These are phyloP conservation scores for Eucalyptus erythrocorys DNA, from an alignment of 345 rosid species.

Conservation along the genomic window DNA sequence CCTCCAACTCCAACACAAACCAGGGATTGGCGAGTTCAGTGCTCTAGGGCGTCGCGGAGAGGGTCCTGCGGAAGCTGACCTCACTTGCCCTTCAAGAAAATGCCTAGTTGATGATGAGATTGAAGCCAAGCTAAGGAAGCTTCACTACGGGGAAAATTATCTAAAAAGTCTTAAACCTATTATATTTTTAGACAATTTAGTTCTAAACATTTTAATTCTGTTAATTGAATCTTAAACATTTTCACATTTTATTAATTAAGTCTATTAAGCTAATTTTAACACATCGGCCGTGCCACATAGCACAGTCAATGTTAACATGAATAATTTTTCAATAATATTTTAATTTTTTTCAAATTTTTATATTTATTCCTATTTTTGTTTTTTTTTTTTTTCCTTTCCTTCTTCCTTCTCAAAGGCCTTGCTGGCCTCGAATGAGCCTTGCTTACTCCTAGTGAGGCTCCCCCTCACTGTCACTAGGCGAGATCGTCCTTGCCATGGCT, in stretches of 20 bases:
- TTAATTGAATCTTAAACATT: fast-evolving
- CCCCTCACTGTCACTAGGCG: fast-evolving
- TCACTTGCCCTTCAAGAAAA: background rate
- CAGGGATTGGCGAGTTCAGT: background rate
- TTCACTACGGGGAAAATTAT: background rate
- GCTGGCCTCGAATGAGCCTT: fast-evolving
- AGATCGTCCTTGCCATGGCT: fast-evolving
- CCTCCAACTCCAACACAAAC: background rate
- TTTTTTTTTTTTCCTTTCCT: too few species aligned
- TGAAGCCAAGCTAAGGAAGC: background rate
- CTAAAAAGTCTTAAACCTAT: fast-evolving
- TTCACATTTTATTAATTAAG: too few species aligned
- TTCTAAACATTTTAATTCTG: too few species aligned
- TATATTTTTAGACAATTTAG: fast-evolving
- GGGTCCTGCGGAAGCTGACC: background rate
- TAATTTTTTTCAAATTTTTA: too few species aligned
- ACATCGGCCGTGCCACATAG: fast-evolving
- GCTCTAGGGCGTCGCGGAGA: background rate
- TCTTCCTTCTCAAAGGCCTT: too few species aligned
- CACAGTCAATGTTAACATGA: fast-evolving
- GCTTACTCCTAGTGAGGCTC: background rate
- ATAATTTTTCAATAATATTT: too few species aligned
- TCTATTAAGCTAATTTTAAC: fast-evolving
- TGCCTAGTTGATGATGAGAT: background rate
- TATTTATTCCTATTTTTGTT: too few species aligned